Conservation (phyloP, 1,284 basidiomycete species). For the Microstroma glucosiphilum region DNA sequence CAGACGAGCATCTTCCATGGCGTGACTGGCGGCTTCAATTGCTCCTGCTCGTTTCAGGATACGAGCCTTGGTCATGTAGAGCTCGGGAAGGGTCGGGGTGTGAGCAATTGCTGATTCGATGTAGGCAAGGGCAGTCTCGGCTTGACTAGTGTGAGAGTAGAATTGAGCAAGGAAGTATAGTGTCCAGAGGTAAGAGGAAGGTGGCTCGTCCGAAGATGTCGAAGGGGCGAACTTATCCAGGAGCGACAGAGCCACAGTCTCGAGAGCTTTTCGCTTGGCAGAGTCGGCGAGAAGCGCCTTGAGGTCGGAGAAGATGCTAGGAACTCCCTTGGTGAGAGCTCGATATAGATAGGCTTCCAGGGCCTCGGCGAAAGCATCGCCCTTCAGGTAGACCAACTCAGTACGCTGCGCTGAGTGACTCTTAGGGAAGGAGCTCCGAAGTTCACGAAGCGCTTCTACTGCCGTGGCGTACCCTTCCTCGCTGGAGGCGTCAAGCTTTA, state of each 20-base stretch:
- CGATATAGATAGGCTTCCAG: conserved; percentile 72
- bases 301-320: conserved; percentile 87
- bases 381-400: conserved; percentile 23
- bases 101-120: conserved; percentile 67
- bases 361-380: conserved; percentile 51
- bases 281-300: conserved; percentile 72
- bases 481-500: conserved; percentile 9
- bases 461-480: background rate
- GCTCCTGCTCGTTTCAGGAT: conserved; percentile 84
- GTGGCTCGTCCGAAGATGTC: conserved; percentile 57
- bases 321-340: conserved; percentile 77
- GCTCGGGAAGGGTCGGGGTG: conserved; percentile 88
- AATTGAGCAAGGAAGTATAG: conserved; percentile 93
- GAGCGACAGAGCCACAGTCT: conserved; percentile 59
- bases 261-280: conserved; percentile 64
- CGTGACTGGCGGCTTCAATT: conserved; percentile 64
- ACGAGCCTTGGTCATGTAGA: conserved; percentile 76
- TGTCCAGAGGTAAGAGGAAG: conserved; percentile 86
- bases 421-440: conserved; percentile 29
- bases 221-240: conserved; percentile 29
- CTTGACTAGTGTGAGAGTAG: conserved; percentile 59
- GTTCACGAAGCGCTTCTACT: conserved; percentile 21
- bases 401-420: conserved; percentile 36
- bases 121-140: conserved; percentile 61
- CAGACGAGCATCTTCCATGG: conserved; percentile 73